These are phyloP conservation scores for Fusarium austroafricanum DNA, from an alignment of 2,329 filamentous ascomycete species.

Conservation along the genomic window DNA sequence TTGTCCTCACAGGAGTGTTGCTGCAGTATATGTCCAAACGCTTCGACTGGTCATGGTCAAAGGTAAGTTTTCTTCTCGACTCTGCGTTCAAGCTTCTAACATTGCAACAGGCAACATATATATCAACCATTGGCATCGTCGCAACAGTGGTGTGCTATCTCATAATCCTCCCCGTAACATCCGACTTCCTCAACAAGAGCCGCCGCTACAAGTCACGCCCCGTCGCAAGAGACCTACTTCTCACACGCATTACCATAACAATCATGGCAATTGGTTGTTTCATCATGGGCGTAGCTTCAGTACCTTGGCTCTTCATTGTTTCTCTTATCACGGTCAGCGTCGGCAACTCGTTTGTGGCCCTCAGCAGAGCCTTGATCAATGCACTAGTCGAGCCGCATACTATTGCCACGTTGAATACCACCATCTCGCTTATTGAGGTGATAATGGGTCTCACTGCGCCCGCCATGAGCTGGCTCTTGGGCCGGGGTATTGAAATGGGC, in stretches of 20 bases:
- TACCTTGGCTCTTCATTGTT: conserved; percentile 50
- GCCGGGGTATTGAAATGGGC: conserved; percentile 58
- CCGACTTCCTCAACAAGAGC: conserved; percentile 48
- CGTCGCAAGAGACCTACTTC: conserved; percentile 55
- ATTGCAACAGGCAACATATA: conserved; percentile 52
- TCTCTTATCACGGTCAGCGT: conserved; percentile 60
- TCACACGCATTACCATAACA: conserved; percentile 52
- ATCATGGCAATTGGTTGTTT: conserved; percentile 51
- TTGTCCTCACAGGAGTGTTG: conserved; percentile 52
- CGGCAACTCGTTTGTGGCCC: conserved; percentile 56
- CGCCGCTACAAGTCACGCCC: conserved; percentile 45
- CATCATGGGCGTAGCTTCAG: conserved; percentile 53
- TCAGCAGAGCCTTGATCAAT: conserved; percentile 64
- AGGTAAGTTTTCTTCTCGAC: conserved; percentile 40
- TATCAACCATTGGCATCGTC: conserved; percentile 54
- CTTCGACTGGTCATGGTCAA: conserved; percentile 61
- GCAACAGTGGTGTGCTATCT: conserved; percentile 55
- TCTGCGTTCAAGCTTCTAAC: background rate
- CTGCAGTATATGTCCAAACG: conserved; percentile 66
- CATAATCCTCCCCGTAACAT: conserved; percentile 52
- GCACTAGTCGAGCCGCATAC: conserved; percentile 65
- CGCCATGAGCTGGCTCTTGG: conserved; percentile 59
- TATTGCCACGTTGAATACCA: conserved; percentile 65
- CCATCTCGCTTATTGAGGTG: conserved; percentile 63
- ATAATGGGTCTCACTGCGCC: conserved; percentile 61